Conservation (phyloP, 371 early-diverging fungal genomes). For the Saksenaea vasiformis region DNA sequence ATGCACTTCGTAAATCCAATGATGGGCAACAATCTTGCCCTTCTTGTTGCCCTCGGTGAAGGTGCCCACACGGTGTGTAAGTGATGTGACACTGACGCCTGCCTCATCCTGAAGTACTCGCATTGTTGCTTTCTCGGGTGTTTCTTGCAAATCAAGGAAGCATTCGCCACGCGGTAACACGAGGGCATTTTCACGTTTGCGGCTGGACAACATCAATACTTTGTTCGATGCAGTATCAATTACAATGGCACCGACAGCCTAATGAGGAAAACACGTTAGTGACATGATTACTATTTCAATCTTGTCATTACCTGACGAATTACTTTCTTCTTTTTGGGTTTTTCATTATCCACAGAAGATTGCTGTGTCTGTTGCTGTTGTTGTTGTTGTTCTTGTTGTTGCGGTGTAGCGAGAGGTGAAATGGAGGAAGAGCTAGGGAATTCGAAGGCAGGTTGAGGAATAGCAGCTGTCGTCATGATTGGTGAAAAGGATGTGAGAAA, state of each 20-base stretch:
- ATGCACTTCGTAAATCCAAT: constrained; percentile 50
- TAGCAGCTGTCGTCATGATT: not conserved
- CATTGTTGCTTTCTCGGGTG: constrained; percentile 37
- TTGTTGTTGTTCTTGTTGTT: not conserved
- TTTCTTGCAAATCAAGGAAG: constrained; percentile 19
- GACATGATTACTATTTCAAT: not conserved
- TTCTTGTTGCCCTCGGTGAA: constrained; percentile 46
- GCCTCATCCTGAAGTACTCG: constrained; percentile 41
- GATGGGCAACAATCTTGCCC: constrained; percentile 41
- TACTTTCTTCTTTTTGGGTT: not conserved
- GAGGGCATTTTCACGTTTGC: constrained; percentile 36
- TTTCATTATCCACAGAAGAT: not conserved
- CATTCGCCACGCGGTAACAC: constrained; percentile 47
- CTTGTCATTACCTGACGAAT: not conserved
- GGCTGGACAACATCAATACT: constrained; percentile 34
- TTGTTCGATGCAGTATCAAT: constrained; percentile 28
- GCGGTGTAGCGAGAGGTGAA: not conserved
- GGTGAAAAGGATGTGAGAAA: not conserved
- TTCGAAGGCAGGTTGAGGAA: not conserved
- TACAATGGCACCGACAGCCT: constrained; percentile 44
- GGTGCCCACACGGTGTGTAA: constrained; percentile 32
- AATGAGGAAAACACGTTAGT: not conserved
- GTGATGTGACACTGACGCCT: constrained; percentile 20
- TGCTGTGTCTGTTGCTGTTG: not conserved
- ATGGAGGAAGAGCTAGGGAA: not conserved